Evolutionary conservation across 2,329 filamentous ascomycete genomes (phyloP), one percentile per base, ranked within the genome.

Genomic region (Cylindrodendrum hubeiense): DNA sequence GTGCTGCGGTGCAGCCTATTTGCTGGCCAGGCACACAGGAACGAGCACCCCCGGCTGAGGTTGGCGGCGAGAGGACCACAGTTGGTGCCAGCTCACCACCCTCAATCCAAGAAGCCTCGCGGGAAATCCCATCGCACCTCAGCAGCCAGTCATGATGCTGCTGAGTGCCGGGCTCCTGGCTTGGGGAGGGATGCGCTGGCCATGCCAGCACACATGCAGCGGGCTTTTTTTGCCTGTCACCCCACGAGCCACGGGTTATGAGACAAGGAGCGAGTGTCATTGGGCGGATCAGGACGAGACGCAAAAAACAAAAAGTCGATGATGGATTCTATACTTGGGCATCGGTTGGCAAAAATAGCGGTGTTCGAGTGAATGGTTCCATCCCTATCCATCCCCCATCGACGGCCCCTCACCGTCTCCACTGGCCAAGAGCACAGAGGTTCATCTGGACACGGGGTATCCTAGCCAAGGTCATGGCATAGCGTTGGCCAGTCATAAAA

Each of bases 181-280:
- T 71, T 66, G 34, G 34, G 72, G 65, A 70, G 41, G 60, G 70
- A 74, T 74, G 72, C 72, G 72, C 62, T 75, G 72, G 70, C 72
- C 64, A 69, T 75, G 71, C 72, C 72, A 74, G 47, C 46, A 69
- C 72, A 67, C 72, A 74, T 57, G 63, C 65, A 56, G 61, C 54
- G 34, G 55, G 60, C 37, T n/a, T 50, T 43, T 46, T 51, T 15
- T 39, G 37, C 4, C 37, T 21, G 41, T 58, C 43, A 47, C 41
- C 44, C 52, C 47, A 62, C 58, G 37, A 73, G 47, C 63, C 60
- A 63, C 34, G 15, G 22, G 26, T 28, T 46, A 33, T 24, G 17
- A 33, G 41, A 33, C 26, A 22, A 12, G 3, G 54, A 39, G 50
- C 19, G 34, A 39, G 21, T 21, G 19, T 55, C 34, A 74, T 72